Evolutionary conservation across 768 basidiomycete species (phyloP), one percentile per base, ranked within the genome.

Genomic region (Gelatoporia subvermispora): DNA sequence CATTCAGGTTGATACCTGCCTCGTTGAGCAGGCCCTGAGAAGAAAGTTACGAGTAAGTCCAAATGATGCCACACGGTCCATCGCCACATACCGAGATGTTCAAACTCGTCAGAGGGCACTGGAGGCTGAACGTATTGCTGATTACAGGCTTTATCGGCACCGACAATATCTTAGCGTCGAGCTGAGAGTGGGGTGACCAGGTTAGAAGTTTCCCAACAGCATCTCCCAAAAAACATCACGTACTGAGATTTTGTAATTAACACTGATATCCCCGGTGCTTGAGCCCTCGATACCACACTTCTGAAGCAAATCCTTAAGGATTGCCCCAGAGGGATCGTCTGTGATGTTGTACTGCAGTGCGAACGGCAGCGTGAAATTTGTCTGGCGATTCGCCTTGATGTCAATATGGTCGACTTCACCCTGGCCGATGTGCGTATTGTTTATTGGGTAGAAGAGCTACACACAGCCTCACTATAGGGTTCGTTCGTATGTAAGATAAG

Each of bases 291-390:
- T 56, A 40, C 83, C 82, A 58, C 89, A 93, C 56, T 81, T 85
- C 8, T 56, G 54, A 2, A 73, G 77, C 21, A 93, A 56, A 60
- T 90, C 85, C 9, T 64, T 25, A n/a, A 92, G 69, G 18, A 91
- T 78, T 5, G 48, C 45, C 25, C 66, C 61, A 35, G 69, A 69
- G 8, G 87, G 82, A 50, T 88, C 77, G 37, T 68, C 58, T 0
- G 73, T 59, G 21, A 71, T 68, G 34, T 75, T 76, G 68, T 90
- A 93, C 38, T 70, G 67, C 37, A 93, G 69, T 4, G 74, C 56
- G 66, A 92, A 86, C 1, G 89, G 89, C 70, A 93, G 87, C 0
- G 80, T 82, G 69, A 89, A 79, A 52, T 78, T 82, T 4, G 79
- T 86, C 53, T 73, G 70, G 2, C 73, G 59, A 55, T 80, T 68